Evolutionary conservation across 2,329 filamentous ascomycete genomes (phyloP).

Genomic region (Cordyceps tenuipes): DNA sequence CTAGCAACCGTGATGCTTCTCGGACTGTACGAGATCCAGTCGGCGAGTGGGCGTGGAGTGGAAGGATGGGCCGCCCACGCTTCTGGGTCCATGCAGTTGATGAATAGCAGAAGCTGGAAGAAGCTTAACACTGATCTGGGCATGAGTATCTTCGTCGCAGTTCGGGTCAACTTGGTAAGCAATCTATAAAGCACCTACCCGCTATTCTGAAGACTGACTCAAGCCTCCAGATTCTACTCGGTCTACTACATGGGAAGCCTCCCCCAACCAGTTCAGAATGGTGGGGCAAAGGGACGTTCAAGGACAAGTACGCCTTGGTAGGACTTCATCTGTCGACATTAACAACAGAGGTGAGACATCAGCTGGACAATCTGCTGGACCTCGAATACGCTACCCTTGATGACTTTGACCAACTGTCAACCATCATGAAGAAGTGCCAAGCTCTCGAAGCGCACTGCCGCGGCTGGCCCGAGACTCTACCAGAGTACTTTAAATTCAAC

Average conservation of each 20-base stretch:
- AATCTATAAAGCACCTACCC: rapidly evolving
- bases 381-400: background rate
- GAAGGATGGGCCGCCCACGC: background rate
- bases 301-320: conserved; percentile 3
- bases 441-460: background rate
- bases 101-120: conserved; percentile 8
- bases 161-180: background rate
- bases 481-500: background rate
- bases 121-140: background rate
- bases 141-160: background rate
- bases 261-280: background rate
- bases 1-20: background rate
- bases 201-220: background rate
- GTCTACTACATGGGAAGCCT: background rate
- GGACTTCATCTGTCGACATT: background rate
- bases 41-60: background rate
- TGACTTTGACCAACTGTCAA: background rate
- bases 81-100: conserved; percentile 1
- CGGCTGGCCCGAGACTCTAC: background rate
- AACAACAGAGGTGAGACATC: background rate
- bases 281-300: conserved; percentile 1
- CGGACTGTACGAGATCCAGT: background rate
- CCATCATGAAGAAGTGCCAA: background rate
- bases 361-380: background rate
- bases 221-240: background rate